Base-by-base conservation (phyloP, 2,329 filamentous ascomycete species). In the Aspergillus fumigatus region DNA sequence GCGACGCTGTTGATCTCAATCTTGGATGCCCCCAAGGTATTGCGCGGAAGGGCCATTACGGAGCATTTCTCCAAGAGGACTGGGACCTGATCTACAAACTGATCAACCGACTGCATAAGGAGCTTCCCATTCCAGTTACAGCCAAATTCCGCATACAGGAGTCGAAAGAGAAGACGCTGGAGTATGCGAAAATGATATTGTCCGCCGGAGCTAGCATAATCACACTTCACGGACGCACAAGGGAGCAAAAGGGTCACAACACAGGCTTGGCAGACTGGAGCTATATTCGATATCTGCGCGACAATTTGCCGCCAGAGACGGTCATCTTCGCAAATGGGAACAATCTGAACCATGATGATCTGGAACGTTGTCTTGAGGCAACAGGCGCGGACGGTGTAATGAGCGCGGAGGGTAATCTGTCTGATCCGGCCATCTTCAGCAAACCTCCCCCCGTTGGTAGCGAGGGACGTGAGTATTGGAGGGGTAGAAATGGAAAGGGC, bases 311-410 rank as follows among this genome's bases (percentile, higher is more conserved):
- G 0, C 77, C 82, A 1, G 92, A 97, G 50, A 95, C 92, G 7
- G 94, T 99, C 25, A 84, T 99, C 2, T 97, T 99, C 70, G 94
- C 94, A 3, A 99, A 99, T 72, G 94, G 94, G 11, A 99, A 99
- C 69, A 88, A 97, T 38, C 77, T 99, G 57, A 88, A 90, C 70
- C 82, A 88, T 57, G 86, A 80, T 0, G 93, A 99, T 70, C 79
- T 99, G 10, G 83, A 88, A 51, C 78, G 77, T 21, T 97, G 93
- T 68, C 77, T 99, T 21, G 83, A 86, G 51, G 90, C 82, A 4
- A 99, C 94, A 0, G 92, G 92, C 1, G 93, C 88, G 1, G 94
- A 99, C 72, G 94, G 84, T 19, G 85, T 99, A 52, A 97, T 99
- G 94, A 93, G 88, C 63, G 94, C 94, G 4, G 94, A 99, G 75